Evolutionary conservation across 2,329 filamentous ascomycete species (phyloP).

Genomic region (Pestalotiopsis sp.): DNA sequence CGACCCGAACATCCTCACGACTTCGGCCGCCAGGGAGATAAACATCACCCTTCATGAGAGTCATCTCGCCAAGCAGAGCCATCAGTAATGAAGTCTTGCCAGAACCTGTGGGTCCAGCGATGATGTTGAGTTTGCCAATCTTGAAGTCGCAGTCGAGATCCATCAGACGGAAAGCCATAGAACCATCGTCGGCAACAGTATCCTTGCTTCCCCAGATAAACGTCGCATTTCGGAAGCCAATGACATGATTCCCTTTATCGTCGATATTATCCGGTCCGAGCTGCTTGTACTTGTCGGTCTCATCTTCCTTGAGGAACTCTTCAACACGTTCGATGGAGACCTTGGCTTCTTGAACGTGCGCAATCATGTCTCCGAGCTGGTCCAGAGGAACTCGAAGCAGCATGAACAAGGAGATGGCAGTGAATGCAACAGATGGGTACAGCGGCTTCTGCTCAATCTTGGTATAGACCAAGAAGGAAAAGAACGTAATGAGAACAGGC

Average conservation of each 20-base stretch:
- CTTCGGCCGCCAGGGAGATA: slow-evolving; percentile 84
- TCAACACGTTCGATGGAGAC: slow-evolving; percentile 97
- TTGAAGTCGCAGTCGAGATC: slow-evolving; percentile 82
- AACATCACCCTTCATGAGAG: slow-evolving; percentile 75
- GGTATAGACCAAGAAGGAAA: slow-evolving; percentile 94
- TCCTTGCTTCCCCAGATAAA: slow-evolving; percentile 85
- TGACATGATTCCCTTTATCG: slow-evolving; percentile 69
- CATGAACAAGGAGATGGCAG: slow-evolving; percentile 92
- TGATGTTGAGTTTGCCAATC: slow-evolving; percentile 86
- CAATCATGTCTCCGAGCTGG: slow-evolving; percentile 97
- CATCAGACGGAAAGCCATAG: slow-evolving; percentile 80
- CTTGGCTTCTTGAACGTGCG: slow-evolving; percentile 95
- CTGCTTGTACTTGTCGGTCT: slow-evolving; percentile 94
- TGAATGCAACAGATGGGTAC: slow-evolving; percentile 92
- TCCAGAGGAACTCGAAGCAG: slow-evolving; percentile 91
- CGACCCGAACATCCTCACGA: slow-evolving; percentile 79
- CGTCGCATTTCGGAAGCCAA: slow-evolving; percentile 83
- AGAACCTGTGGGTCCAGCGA: slow-evolving; percentile 89
- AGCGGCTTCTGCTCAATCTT: slow-evolving; percentile 86
- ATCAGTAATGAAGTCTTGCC: slow-evolving; percentile 96
- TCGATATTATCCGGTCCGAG: slow-evolving; percentile 71
- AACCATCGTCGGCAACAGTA: slow-evolving; percentile 62
- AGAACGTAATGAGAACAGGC: slow-evolving; percentile 92
- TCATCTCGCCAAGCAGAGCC: slow-evolving; percentile 97
- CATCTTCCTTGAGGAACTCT: slow-evolving; percentile 88